Base-by-base conservation (phyloP, 306 rosid genomes). In the Carpinus fangiana region DNA sequence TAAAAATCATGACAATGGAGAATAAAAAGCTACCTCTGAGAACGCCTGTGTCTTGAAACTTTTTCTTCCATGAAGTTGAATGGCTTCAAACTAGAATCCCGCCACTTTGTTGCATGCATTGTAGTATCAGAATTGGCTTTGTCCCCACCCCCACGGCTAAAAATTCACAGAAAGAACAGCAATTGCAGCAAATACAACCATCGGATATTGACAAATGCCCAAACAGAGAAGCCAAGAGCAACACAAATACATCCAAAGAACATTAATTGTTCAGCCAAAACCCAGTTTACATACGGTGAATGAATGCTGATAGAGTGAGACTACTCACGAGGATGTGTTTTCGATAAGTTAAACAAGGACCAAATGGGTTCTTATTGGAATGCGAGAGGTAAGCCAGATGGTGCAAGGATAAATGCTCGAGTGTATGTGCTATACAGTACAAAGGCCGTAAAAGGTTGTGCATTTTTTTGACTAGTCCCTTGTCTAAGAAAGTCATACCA, bases 31-130 rank as follows among this genome's bases (percentile, higher is more conserved):
- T 34, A 78, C 90, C 85, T 89, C 79, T 53, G 76, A 72, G 88
- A 80, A 60, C 87, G 90, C 86, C 84, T 85, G 88, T 92, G 96
- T 74, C 73, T 86, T 56, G 91, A 82, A 70, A 78, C 73, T 46
- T 82, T 76, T 45, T 80, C 74, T 79, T 87, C 90, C 91, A 91
- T 84, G 89, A 88, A 52, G 81, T 82, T 78, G 93, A 77, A 89
- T 77, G 77, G 83, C 80, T 83, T 82, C 87, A 79, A 83, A 82
- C 82, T 78, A 86, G 78, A 85, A 80, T 66, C 70, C 77, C 77
- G 84, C 90, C 86, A 84, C 84, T 83, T 83, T 77, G 68, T 81
- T 82, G 82, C 82, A 85, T 83, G 90, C 91, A 88, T 73, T 61
- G 46, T 60, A 65, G 67, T 68, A 81, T 65, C 84, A 82, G 89